phyloP scores from a whole-genome alignment of 176 grass and related monocot genomes.

The Raddia guianensis region DNA sequence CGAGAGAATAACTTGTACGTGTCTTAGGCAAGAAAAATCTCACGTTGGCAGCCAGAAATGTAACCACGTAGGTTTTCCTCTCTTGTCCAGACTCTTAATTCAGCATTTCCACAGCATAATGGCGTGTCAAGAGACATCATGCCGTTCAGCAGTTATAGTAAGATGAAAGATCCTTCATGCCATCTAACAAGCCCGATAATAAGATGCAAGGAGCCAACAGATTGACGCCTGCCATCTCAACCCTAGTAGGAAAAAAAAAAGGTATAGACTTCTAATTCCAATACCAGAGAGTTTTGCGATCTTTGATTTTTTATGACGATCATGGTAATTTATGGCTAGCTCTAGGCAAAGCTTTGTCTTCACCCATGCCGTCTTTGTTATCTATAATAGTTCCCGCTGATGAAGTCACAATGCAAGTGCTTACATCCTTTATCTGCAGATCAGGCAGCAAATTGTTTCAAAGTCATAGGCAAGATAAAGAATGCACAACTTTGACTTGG shows the following conservation, averaged over 20 bases:
- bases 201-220: neutral
- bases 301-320: conserved; percentile 36
- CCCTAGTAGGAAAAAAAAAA: neutral
- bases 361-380: conserved; percentile 26
- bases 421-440: conserved; percentile 32
- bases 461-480: conserved; percentile 28
- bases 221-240: neutral
- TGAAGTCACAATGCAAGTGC: neutral
- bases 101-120: neutral
- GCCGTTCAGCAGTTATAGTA: neutral
- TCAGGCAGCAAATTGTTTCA: conserved; percentile 38
- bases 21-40: neutral
- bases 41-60: neutral
- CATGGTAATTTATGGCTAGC: conserved; percentile 29
- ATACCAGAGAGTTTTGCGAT: neutral
- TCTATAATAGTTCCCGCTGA: conserved; percentile 34
- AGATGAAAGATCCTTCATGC: neutral
- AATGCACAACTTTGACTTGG: conserved; percentile 39
- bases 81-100: neutral
- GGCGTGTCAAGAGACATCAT: neutral
- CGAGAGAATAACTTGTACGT: neutral
- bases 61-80: neutral
- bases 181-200: neutral
- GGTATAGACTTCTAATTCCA: neutral
- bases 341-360: conserved; percentile 28